Evolutionary conservation across 306 rosid species (phyloP).

Genomic region (Pueraria montana): DNA sequence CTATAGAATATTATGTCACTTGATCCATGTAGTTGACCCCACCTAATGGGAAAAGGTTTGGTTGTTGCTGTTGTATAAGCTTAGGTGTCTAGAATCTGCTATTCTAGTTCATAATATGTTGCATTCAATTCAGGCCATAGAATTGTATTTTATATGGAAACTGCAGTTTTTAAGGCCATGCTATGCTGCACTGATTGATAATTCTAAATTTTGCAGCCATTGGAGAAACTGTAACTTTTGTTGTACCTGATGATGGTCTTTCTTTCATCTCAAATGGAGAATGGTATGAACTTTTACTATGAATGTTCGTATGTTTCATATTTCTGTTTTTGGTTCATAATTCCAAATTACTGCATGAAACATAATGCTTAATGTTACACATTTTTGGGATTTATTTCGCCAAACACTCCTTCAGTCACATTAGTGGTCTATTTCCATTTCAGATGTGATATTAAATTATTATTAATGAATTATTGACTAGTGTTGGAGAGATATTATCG

Average conservation of each 20-base stretch:
- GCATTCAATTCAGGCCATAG: constrained; percentile 30
- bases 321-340: constrained; percentile 11
- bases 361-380: constrained; percentile 26
- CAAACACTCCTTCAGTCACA: constrained; percentile 16
- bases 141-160: constrained; percentile 24
- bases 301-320: constrained; percentile 19
- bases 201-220: constrained; percentile 68
- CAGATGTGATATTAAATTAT: constrained; percentile 22
- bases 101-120: constrained; percentile 36
- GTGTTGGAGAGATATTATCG: constrained; percentile 19
- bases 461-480: constrained; percentile 25
- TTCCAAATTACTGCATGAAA: constrained; percentile 35
- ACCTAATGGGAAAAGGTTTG: background rate
- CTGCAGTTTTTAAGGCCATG: constrained; percentile 9
- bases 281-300: constrained; percentile 66
- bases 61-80: background rate
- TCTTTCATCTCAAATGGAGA: constrained; percentile 90
- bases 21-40: background rate
- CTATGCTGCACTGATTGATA: constrained; percentile 40
- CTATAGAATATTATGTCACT: background rate
- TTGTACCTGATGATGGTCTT: constrained; percentile 62
- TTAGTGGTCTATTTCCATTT: constrained; percentile 18
- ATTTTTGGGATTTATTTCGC: constrained; percentile 32
- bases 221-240: constrained; percentile 89
- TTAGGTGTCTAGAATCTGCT: constrained; percentile 8